A percentile compares a stretch with the other conserved stretches of the same genome.
phyloP scores from a whole-genome alignment of 148 eudicot genomes.

The Polygonum aviculare region DNA sequence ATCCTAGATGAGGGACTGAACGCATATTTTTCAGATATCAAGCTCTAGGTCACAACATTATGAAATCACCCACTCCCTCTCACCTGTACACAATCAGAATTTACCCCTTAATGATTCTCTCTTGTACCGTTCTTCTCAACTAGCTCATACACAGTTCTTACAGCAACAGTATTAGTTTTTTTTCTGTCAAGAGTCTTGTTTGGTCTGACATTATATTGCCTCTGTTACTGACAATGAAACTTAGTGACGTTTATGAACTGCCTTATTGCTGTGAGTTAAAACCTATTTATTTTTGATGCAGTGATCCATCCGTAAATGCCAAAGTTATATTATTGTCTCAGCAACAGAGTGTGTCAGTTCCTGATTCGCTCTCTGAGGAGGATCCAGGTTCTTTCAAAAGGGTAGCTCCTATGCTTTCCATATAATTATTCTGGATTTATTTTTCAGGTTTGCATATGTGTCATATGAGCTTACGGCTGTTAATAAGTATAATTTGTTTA shows the following conservation, averaged over 20 bases:
- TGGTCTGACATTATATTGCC: neutral
- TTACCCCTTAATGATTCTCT: neutral
- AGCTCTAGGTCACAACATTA: neutral
- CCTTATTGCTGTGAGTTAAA: neutral
- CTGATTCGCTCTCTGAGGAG: constrained; percentile 26
- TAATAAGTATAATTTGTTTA: constrained; percentile 12
- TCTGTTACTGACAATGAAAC: neutral
- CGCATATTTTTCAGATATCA: neutral
- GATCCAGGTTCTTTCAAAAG: constrained; percentile 72
- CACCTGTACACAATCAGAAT: neutral
- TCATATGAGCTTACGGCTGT: neutral
- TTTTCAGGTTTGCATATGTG: neutral
- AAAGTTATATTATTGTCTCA: constrained; percentile 21
- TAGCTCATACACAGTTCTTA: neutral
- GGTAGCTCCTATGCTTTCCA: constrained; percentile 33
- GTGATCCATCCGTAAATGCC: constrained; percentile 27
- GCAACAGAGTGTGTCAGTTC: constrained; percentile 23
- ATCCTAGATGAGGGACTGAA: neutral
- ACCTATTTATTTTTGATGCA: constrained; percentile 20
- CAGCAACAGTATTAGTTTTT: too few relatives aligned
- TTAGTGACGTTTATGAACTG: neutral
- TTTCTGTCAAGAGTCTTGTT: neutral
- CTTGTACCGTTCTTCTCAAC: neutral
- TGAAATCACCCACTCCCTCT: neutral
- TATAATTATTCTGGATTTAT: neutral